Percentiles rank a stretch among this genome's conserved stretches.
These are phyloP conservation scores for Ceriops tagal DNA, from an alignment of 345 rosid genomes.

Conservation along the genomic window DNA sequence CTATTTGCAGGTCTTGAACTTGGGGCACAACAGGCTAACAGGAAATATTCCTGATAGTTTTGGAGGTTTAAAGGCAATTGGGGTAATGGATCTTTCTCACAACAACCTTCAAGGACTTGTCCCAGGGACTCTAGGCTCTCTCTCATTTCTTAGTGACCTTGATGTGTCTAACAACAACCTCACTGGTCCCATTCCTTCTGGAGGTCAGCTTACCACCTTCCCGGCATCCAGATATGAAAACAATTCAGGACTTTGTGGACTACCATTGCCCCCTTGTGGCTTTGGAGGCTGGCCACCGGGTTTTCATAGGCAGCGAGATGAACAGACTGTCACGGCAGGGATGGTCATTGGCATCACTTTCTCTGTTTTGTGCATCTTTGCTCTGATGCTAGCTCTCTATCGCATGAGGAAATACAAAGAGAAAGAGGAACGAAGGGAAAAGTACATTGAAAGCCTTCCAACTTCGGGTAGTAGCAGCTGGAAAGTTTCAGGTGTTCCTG, in stretches of 20 bases:
- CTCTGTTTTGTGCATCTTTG: slow-evolving; percentile 59
- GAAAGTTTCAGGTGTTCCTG: slow-evolving; percentile 87
- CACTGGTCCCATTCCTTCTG: slow-evolving; percentile 78
- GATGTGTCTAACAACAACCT: slow-evolving; percentile 93
- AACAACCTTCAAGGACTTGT: slow-evolving; percentile 67
- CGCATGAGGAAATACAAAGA: slow-evolving; percentile 51
- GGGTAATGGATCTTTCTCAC: slow-evolving; percentile 91
- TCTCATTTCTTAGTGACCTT: slow-evolving; percentile 85
- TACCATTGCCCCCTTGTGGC: slow-evolving; percentile 69
- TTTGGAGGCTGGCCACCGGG: slow-evolving; percentile 31
- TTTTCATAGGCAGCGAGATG: slow-evolving; percentile 26
- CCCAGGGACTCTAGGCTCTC: slow-evolving; percentile 70
- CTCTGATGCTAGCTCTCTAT: slow-evolving; percentile 58
- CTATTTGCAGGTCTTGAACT: slow-evolving; percentile 82
- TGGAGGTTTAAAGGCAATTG: slow-evolving; percentile 69
- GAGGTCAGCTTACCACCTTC: slow-evolving; percentile 94
- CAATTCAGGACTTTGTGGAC: slow-evolving; percentile 90
- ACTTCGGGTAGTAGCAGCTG: slow-evolving; percentile 86
- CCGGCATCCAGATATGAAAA: slow-evolving; percentile 76
- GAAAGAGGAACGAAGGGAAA: slow-evolving; percentile 62
- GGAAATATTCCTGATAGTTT: slow-evolving; percentile 76
- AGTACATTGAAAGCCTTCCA: slow-evolving; percentile 81
- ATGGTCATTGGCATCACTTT: slow-evolving; percentile 67
- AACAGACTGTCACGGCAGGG: slow-evolving; percentile 50
- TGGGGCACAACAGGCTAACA: slow-evolving; percentile 73